A percentile compares a stretch with the other conserved stretches of the same genome.
Conservation (phyloP, 1,139 yeast genomes). For the Candida sp. region DNA sequence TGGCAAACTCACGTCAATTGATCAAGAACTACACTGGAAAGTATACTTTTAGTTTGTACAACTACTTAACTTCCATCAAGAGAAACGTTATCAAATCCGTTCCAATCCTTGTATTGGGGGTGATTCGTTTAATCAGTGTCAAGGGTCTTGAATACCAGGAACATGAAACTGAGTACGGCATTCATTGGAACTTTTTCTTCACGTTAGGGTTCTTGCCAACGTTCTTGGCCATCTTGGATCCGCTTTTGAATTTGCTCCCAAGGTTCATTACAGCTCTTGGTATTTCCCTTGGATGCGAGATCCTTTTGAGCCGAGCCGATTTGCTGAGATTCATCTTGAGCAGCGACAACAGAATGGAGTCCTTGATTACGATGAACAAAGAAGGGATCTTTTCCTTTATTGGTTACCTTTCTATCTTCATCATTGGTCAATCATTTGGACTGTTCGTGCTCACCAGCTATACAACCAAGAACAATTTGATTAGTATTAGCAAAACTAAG, state of each 20-base stretch:
- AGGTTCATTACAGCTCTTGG: constrained; percentile 59
- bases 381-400: constrained; percentile 87
- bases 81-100: constrained; percentile 54
- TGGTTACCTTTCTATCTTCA: constrained; percentile 84
- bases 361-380: constrained; percentile 70
- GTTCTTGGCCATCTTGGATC: constrained; percentile 57
- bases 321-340: constrained; percentile 35
- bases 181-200: constrained; percentile 96
- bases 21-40: constrained; percentile 34
- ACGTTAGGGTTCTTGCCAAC: constrained; percentile 84
- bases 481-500: constrained; percentile 29
- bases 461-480: constrained; percentile 45
- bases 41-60: constrained; percentile 18
- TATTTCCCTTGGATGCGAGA: constrained; percentile 65
- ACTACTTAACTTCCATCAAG: constrained; percentile 42
- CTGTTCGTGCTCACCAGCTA: constrained; percentile 51
- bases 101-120: constrained; percentile 74
- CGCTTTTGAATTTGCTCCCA: constrained; percentile 59
- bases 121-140: constrained; percentile 72
- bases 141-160: constrained; percentile 93
- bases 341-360: constrained; percentile 57
- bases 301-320: constrained; percentile 40
- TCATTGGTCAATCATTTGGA: constrained; percentile 88
- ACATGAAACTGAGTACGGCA: constrained; percentile 93
- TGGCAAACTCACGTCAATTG: constrained; percentile 73